Conservation (phyloP, 192 early-diverging fungal species). For the Backusella circina region DNA sequence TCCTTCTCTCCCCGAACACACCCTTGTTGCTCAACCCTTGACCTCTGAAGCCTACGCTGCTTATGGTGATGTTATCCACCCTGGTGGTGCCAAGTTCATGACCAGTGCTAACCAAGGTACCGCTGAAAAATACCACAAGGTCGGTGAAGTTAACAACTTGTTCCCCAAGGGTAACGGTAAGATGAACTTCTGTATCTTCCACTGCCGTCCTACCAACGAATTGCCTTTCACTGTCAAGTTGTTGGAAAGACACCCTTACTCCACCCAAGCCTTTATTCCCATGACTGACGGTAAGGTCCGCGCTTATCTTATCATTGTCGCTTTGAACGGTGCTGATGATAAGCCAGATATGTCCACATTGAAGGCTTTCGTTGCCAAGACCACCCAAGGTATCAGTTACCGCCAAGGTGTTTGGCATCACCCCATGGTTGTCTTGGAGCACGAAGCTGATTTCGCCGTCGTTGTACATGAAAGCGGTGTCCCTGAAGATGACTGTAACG, state of each 20-base stretch:
- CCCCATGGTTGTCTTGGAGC: constrained; percentile 77
- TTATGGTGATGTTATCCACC: constrained; percentile 74
- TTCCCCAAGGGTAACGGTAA: constrained; percentile 37
- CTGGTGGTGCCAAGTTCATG: constrained; percentile 18
- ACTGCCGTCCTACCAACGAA: constrained; percentile 41
- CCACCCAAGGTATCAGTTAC: constrained; percentile 81
- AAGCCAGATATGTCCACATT: constrained; percentile 71
- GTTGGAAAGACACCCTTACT: constrained; percentile 82
- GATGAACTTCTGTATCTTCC: constrained; percentile 75
- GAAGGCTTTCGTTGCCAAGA: constrained; percentile 67
- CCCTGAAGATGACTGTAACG: constrained; percentile 72
- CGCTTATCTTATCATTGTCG: constrained; percentile 79
- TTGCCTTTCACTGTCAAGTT: constrained; percentile 62
- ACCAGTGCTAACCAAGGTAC: constrained; percentile 70
- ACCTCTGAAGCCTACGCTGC: constrained; percentile 66
- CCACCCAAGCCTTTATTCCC: constrained; percentile 84
- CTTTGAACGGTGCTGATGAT: constrained; percentile 66
- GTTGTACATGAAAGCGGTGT: constrained; percentile 77
- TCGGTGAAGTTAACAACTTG: constrained; percentile 59
- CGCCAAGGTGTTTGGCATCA: constrained; percentile 84
- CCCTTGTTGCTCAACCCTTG: constrained; percentile 54
- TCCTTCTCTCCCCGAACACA: neutral
- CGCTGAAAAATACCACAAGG: constrained; percentile 66
- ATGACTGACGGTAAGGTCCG: constrained; percentile 48
- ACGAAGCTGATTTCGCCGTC: constrained; percentile 62